Evolutionary conservation across 2,329 filamentous ascomycete genomes (phyloP).

Genomic region (Fusarium fujikuroi): DNA sequence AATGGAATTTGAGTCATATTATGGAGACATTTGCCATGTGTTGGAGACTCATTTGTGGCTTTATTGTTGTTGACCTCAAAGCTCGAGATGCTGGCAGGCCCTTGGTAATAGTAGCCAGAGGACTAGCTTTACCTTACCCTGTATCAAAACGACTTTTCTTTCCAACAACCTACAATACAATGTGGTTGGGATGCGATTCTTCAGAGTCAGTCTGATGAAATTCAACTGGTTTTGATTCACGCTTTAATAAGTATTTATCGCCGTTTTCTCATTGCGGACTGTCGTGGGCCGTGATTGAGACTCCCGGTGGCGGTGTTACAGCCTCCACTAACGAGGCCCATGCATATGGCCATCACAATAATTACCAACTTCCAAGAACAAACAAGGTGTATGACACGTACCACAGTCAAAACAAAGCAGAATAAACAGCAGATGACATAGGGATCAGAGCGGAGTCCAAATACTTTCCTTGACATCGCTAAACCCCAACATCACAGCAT

Average conservation of each 20-base stretch:
- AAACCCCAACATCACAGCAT: not conserved
- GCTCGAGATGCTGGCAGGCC: not conserved
- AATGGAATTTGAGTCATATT: not conserved
- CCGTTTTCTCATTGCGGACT: fast-evolving
- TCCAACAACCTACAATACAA: too few relatives aligned
- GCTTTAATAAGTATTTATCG: fast-evolving
- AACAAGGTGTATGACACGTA: not conserved
- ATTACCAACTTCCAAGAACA: not conserved
- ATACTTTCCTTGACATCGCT: not conserved
- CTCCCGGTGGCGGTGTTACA: fast-evolving
- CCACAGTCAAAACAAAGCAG: not conserved
- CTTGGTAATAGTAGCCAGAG: not conserved
- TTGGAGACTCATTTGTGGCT: constrained; percentile 1
- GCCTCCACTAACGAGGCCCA: not conserved
- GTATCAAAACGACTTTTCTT: not conserved
- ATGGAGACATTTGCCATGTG: not conserved
- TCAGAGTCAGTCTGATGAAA: fast-evolving
- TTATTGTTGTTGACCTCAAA: not conserved
- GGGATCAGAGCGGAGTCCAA: fast-evolving
- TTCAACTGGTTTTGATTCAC: fast-evolving
- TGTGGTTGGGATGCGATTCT: fast-evolving
- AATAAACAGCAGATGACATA: not conserved
- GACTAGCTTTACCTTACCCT: not conserved
- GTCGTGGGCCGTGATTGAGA: too few relatives aligned
- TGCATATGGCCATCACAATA: not conserved